Evolutionary conservation across 2,329 filamentous ascomycete species (phyloP), one percentile per base, ranked within the genome.

Genomic region (Cercospora sp.): DNA sequence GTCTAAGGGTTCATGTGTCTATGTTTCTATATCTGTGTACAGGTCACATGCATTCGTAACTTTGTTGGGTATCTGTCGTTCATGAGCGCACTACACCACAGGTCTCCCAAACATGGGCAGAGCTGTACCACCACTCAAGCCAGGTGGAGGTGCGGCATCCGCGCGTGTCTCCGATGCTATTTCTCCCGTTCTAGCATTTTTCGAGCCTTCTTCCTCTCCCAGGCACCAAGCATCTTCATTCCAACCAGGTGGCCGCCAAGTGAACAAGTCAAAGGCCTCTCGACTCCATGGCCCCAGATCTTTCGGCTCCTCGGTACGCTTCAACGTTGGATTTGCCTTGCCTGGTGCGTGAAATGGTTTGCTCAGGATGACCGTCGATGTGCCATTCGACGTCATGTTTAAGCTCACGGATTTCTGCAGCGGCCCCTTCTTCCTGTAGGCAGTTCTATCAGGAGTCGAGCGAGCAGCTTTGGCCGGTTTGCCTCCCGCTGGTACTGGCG

Each of bases 241-340:
- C 76, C 78, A 79, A 7, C 75, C 77, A 16, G 77, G 81, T 40
- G 89, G 89, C 59, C 87, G 82, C 74, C 84, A 87, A 74, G 86
- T 88, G 70, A 92, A 85, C 58, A 92, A 75, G 76, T 92, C 90
- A 71, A 87, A 83, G 0, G 90, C 89, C 75, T 91, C 89, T 26
- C 83, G 85, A 72, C 88, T 91, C 90, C 90, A 92, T 0, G 90
- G 86, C 2, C 89, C 89, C 16, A 86, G 81, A 71, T 85, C 86
- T 3, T 82, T 81, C 9, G 82, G 80, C 67, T 84, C 63, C 63
- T 67, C 70, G 24, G 63, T 67, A 13, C 64, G 66, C 66, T 65
- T 51, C 63, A 63, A 18, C 7, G 64, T 66, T 3, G 67, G 73
- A 18, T 45, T 57, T 49, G 74, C 67, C 63, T 71, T 69, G 32